Conservation (phyloP, 495 filamentous ascomycete genomes). For the Neurospora sp. region DNA sequence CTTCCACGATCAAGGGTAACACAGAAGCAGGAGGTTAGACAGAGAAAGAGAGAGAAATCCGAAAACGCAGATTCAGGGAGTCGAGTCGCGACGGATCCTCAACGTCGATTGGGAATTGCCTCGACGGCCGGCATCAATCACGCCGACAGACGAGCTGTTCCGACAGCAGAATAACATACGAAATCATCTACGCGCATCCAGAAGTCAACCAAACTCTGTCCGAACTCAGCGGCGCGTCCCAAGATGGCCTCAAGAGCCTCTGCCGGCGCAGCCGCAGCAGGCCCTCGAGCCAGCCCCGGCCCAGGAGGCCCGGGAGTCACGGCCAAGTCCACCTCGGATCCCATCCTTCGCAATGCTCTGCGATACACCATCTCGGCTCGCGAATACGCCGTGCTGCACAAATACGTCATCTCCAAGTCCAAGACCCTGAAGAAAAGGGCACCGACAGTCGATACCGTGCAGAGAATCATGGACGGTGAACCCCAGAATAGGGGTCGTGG, state of each 20-base stretch:
- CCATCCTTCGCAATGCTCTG: constrained; percentile 65
- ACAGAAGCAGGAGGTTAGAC: background rate
- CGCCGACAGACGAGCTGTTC: background rate
- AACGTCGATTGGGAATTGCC: background rate
- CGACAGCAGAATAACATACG: background rate
- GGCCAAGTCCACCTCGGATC: constrained; percentile 39
- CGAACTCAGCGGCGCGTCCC: background rate
- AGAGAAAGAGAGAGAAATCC: background rate
- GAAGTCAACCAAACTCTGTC: background rate
- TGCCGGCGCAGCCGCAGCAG: background rate
- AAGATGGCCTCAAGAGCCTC: constrained; percentile 21
- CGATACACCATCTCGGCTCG: constrained; percentile 74
- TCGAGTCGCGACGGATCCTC: background rate
- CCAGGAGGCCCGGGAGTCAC: constrained; percentile 13
- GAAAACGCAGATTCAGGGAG: background rate
- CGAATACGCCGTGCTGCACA: constrained; percentile 76
- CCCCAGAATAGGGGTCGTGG: constrained; percentile 2
- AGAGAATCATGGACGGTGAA: constrained; percentile 35
- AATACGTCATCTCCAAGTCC: constrained; percentile 62
- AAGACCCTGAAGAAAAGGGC: constrained; percentile 49
- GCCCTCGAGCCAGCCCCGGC: constrained; percentile 10
- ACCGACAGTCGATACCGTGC: constrained; percentile 42
- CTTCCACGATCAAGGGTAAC: background rate
- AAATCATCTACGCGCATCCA: background rate
- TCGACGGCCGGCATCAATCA: background rate